Evolutionary conservation across 2,329 filamentous ascomycete species (phyloP), one percentile per base, ranked within the genome.

Genomic region (Cadophora gregata): DNA sequence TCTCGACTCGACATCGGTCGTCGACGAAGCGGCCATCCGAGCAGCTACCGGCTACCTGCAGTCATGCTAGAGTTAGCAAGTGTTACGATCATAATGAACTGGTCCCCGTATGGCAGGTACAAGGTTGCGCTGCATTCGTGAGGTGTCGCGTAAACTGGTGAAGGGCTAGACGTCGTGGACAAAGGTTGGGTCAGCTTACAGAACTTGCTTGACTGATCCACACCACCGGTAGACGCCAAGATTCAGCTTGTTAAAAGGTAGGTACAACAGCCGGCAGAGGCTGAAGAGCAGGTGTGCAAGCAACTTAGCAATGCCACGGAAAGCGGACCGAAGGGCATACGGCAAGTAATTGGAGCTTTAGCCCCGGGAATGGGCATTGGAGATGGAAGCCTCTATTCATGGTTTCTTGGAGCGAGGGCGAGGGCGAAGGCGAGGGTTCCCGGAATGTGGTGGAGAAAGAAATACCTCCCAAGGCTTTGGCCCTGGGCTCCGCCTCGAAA

Each of bases 21-120:
- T 45, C 42, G 56, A 59, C 25, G 56, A 59, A 29, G 36, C 38
- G 56, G 36, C 56, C 56, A 59, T 59, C 56, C 56, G 56, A 59
- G 47, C 36, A 27, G 19, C 36, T 47, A 59, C 36, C 36, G 56
- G 56, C 56, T 59, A 59, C 56, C 56, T 59, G 56, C 56, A 27
- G 56, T 38, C 36, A 59, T 59, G 16, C 24, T 47, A 9, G 42
- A 24, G 21, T 59, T 24, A 45, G 56, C 38, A 47, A 29, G 36
- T 47, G 14, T 45, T 59, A 27, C 42, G n/a, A 10, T 47, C 56
- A 59, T 59, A 29, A 47, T 38, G 38, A 38, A 58, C 53, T 38
- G 19, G 53, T 38, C 31, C n/a, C 53, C 21, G 53, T 58, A 25
- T 38, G 53, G 31, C 53, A 58, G 38, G 53, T 58, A 19, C 31